phyloP scores from a whole-genome alignment of 106 monocot genomes.

The Dendrobium nobile region DNA sequence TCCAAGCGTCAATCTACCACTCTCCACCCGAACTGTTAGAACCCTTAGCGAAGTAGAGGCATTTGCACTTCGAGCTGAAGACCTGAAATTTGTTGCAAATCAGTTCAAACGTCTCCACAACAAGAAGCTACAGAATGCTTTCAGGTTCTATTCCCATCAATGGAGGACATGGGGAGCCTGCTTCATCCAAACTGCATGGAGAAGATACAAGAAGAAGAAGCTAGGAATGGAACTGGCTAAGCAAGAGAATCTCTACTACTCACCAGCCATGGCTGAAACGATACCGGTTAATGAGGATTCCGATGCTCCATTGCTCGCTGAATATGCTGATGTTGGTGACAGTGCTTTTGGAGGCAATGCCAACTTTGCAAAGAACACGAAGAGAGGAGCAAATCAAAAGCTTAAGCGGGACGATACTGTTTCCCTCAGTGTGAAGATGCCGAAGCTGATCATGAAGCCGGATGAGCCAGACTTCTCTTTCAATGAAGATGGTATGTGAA shows the following conservation, averaged over 20 bases:
- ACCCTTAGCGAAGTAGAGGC: conserved; percentile 60
- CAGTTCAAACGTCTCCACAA: conserved; percentile 74
- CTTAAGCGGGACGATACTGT: conserved; percentile 11
- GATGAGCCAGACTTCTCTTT: conserved; percentile 80
- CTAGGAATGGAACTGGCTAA: conserved; percentile 49
- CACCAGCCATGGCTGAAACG: conserved; percentile 13
- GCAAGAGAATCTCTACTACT: conserved; percentile 46
- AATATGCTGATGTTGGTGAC: conserved; percentile 1
- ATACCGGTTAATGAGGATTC: background rate
- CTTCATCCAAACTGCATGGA: conserved; percentile 67
- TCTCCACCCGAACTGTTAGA: conserved; percentile 51
- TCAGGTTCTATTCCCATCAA: conserved; percentile 65
- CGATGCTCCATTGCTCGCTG: conserved; percentile 15
- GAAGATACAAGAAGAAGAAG: conserved; percentile 61
- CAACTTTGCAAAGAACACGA: conserved; percentile 71
- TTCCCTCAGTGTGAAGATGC: conserved; percentile 53
- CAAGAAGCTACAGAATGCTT: conserved; percentile 70
- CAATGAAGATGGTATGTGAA: conserved; percentile 23
- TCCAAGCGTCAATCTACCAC: conserved; percentile 45
- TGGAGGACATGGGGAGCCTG: conserved; percentile 80
- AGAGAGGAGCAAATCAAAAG: conserved; percentile 34
- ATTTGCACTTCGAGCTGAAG: conserved; percentile 59
- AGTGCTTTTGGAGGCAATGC: background rate
- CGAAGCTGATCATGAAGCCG: conserved; percentile 70
- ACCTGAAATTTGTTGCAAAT: conserved; percentile 63